Conservation (phyloP, 371 early-diverging fungal genomes). For the Dinochytrium kinnereticum region DNA sequence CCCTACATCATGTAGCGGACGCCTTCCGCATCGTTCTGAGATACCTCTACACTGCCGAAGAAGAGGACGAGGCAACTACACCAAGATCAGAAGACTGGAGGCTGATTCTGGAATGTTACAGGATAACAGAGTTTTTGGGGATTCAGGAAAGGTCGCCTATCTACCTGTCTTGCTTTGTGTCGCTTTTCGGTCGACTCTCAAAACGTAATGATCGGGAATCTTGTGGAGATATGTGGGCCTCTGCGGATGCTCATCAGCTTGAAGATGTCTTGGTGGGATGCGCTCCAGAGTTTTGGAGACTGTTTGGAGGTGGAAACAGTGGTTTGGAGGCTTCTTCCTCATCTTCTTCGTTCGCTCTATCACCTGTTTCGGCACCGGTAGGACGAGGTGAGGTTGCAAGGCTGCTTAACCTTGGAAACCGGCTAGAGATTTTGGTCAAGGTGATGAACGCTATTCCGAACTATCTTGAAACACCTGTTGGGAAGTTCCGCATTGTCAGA, state of each 20-base stretch:
- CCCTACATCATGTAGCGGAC: conserved; percentile 17
- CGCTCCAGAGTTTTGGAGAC: conserved; percentile 28
- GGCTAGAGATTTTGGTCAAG: conserved; percentile 18
- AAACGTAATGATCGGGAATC: conserved; percentile 9
- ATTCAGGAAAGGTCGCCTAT: conserved; percentile 19
- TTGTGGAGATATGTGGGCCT: conserved; percentile 32
- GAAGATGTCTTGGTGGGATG: conserved; percentile 28
- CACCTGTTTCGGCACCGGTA: no score
- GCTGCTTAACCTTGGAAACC: conserved; percentile 10
- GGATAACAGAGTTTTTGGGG: conserved; percentile 11
- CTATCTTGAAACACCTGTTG: conserved; percentile 29
- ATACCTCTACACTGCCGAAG: conserved; percentile 28
- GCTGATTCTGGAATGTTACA: conserved; percentile 25
- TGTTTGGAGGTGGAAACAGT: conserved; percentile 24
- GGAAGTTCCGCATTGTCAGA: conserved; percentile 23
- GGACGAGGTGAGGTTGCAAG: no score
- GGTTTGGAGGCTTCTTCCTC: conserved; percentile 4
- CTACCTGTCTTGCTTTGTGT: conserved; percentile 17
- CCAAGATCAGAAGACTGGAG: conserved; percentile 28
- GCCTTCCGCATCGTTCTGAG: conserved; percentile 33
- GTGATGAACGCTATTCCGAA: conserved; percentile 32
- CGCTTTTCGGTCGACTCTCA: conserved; percentile 10
- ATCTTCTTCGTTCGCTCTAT: no score
- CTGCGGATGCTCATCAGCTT: background rate
- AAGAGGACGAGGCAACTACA: conserved; percentile 30